These are phyloP conservation scores for Parietaria judaica DNA, from an alignment of 306 rosid genomes.

Conservation along the genomic window DNA sequence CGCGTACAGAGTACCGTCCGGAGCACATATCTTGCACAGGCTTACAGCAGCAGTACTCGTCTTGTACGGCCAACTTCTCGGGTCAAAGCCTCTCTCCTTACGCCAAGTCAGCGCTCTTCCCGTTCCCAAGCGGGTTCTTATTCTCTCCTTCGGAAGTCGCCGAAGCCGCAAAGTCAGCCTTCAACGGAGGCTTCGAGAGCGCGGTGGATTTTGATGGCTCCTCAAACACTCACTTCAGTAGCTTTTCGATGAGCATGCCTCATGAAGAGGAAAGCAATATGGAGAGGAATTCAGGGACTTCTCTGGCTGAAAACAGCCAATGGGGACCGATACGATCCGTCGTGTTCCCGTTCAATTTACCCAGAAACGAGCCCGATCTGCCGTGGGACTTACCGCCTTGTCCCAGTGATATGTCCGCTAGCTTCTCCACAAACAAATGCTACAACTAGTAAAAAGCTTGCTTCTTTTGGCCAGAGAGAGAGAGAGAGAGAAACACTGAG, in stretches of 20 bases:
- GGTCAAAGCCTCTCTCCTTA: constrained; percentile 18
- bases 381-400: constrained; percentile 46
- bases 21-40: constrained; percentile 7
- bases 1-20: constrained; percentile 24
- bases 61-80: constrained; percentile 25
- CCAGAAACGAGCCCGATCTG: constrained; percentile 36
- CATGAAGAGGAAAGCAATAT: constrained; percentile 34
- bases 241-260: constrained; percentile 36
- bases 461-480: not conserved
- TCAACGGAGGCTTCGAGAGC: constrained; percentile 14
- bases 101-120: constrained; percentile 23
- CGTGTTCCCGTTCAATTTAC: constrained; percentile 55
- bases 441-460: constrained; percentile 20
- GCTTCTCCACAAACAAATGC: constrained; percentile 42
- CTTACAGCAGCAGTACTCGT: constrained; percentile 18
- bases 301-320: constrained; percentile 15
- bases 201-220: not conserved
- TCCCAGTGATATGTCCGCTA: constrained; percentile 49
- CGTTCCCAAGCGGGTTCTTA: constrained; percentile 29
- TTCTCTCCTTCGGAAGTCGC: constrained; percentile 36
- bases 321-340: constrained; percentile 33
- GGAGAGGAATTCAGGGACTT: constrained; percentile 17
- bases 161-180: constrained; percentile 25
- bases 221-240: constrained; percentile 29
- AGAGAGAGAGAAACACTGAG: not conserved